Conservation (phyloP, 139 green algal species). For the Chlorella ohadii region DNA sequence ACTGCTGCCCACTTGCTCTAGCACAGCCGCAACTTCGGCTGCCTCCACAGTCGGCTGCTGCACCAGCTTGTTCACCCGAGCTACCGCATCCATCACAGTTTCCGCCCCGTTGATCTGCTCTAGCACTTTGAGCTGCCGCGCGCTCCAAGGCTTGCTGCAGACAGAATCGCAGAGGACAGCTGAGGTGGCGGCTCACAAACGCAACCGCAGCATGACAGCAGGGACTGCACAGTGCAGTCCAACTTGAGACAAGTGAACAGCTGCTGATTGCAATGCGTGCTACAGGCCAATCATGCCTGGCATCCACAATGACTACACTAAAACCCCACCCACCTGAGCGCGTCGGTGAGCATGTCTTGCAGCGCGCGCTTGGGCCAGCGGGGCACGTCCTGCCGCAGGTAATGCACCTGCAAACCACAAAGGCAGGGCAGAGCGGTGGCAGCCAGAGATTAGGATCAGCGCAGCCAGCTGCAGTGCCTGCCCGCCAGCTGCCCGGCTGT, state of each 20-base stretch:
- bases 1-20: not conserved
- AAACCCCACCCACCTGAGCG: constrained; percentile 18
- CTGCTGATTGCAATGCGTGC: too few species aligned
- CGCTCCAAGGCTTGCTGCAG: constrained; percentile 55
- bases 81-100: constrained; percentile 41
- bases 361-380: constrained; percentile 36
- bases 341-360: constrained; percentile 53
- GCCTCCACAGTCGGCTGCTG: not conserved
- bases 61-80: constrained; percentile 7
- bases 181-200: too few species aligned
- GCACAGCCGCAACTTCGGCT: not conserved
- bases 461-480: not conserved
- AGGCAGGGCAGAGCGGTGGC: too few species aligned
- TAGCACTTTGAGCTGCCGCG: constrained; percentile 64
- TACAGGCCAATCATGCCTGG: too few species aligned
- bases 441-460: too few species aligned
- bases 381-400: constrained; percentile 69
- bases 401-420: constrained; percentile 2
- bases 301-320: too few species aligned
- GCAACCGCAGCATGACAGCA: too few species aligned
- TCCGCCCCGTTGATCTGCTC: constrained; percentile 57
- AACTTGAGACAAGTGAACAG: too few species aligned
- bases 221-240: too few species aligned
- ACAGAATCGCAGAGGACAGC: constrained; percentile 27
- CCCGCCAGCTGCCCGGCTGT: not conserved